Evolutionary conservation across 306 rosid genomes (phyloP), one percentile per base, ranked within the genome.

Genomic region (Casuarina cunninghamiana): DNA sequence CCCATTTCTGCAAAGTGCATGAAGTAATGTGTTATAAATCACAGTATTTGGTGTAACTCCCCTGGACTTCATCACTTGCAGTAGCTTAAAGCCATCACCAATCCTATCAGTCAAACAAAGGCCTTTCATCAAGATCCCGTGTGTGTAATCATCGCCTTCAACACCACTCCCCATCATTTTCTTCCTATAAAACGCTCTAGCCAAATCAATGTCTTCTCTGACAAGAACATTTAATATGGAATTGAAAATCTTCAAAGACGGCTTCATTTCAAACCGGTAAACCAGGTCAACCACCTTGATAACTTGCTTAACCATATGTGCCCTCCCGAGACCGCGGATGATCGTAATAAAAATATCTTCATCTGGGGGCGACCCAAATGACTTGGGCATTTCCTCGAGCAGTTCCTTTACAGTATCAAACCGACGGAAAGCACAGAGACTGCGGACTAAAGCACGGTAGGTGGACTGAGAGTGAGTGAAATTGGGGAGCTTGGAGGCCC

Each of bases 61-160:
- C n/a, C 78, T 74, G 39, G 90, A 77, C 82, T 87, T 93, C 53
- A 93, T 83, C n/a, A 82, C 58, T 82, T 90, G 92, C 93, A 93
- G 77, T 13, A 90, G 88, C 92, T 86, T 93, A 79, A 89, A 93
- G n/a, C 90, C 90, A 45, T 90, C 92, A 13, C 87, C 86, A 15
- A 93, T 89, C 82, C 91, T 80, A 80, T 89, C 88, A 0, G 97
- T 89, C 35, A 84, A 84, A 80, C 96, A 89, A 54, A 93, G 84
- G 0, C 94, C 93, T 78, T 93, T 93, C 97, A 90, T 90, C 69
- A 93, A 76, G 78, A 90, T 90, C 72, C 92, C 91, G 1, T 75
- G 89, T 69, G 97, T 90, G 53, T 90, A 90, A 72, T 74, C 87
- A 82, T 88, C 94, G 0, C 94, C 94, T 10, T 76, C 75, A 73